Conservation (phyloP, 2,329 filamentous ascomycete species). For the Aspergillus aculeatus region DNA sequence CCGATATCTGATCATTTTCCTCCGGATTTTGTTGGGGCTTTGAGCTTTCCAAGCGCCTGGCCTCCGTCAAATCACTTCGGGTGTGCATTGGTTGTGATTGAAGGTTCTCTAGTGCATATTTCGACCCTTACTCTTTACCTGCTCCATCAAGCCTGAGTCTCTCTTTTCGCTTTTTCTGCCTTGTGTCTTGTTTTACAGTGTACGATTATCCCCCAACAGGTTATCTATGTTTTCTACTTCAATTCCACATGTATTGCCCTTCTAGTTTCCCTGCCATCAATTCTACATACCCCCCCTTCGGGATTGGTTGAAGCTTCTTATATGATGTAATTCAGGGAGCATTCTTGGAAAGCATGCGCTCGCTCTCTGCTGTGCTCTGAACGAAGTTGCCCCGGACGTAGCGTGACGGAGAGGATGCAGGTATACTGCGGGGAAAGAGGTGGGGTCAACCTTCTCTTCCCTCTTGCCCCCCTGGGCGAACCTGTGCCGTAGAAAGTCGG, state of each 20-base stretch:
- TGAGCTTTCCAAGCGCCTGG: background rate
- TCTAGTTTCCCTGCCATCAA: no score
- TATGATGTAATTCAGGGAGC: no score
- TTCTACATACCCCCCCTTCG: no score
- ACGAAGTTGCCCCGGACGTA: no score
- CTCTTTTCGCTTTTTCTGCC: background rate
- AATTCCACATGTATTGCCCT: background rate
- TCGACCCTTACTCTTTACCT: background rate
- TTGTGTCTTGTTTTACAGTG: background rate
- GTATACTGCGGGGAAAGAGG: background rate
- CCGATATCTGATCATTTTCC: constrained; percentile 20
- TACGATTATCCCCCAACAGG: background rate
- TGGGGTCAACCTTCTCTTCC: no score
- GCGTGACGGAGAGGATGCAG: background rate
- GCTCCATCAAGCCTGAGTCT: background rate
- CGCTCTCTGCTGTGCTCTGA: no score
- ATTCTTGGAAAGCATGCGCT: no score
- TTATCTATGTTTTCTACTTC: background rate
- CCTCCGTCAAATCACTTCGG: background rate
- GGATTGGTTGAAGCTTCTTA: no score
- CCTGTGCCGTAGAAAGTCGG: no score
- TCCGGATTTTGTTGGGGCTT: background rate
- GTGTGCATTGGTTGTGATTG: background rate
- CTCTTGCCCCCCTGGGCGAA: no score
- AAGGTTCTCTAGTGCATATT: background rate